Conservation (phyloP, 176 grass and related monocot genomes). For the Triticum dicoccoides region DNA sequence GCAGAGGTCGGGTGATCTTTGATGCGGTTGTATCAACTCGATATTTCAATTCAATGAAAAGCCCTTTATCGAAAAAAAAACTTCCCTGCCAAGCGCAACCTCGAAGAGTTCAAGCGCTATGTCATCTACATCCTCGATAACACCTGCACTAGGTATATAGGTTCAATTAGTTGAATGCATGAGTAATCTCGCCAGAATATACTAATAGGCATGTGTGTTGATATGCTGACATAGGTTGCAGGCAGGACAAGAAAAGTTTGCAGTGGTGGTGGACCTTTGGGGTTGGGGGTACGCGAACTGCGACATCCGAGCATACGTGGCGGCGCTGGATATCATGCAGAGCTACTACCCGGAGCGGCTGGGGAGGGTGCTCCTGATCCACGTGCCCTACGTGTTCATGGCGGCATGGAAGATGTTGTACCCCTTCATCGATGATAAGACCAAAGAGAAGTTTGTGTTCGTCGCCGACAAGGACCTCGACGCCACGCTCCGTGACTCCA, state of each 20-base stretch:
- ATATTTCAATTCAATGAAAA: no score
- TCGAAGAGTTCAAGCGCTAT: constrained; percentile 55
- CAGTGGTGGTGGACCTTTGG: constrained; percentile 18
- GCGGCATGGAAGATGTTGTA: background rate
- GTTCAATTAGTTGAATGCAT: background rate
- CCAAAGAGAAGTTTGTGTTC: constrained; percentile 71
- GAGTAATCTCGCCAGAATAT: constrained; percentile 26
- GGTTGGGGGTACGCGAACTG: constrained; percentile 64
- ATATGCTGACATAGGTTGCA: background rate
- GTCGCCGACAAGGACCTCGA: constrained; percentile 27
- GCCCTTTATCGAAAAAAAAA: no score
- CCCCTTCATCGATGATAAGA: constrained; percentile 37
- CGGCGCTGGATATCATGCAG: constrained; percentile 53
- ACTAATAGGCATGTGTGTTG: background rate
- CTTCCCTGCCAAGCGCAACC: constrained; percentile 29
- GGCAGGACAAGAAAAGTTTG: no score
- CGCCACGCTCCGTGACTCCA: background rate
- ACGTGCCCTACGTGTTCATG: background rate
- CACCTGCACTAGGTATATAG: constrained; percentile 26
- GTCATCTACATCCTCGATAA: constrained; percentile 40
- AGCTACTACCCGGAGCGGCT: constrained; percentile 65
- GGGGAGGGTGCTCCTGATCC: background rate
- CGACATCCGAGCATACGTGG: constrained; percentile 43
- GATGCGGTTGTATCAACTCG: no score
- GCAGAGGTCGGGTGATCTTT: no score